Percentiles rank a stretch among this genome's conserved stretches.
Evolutionary conservation across 768 basidiomycete species (phyloP).

Genomic region (Tricholoma sp.): DNA sequence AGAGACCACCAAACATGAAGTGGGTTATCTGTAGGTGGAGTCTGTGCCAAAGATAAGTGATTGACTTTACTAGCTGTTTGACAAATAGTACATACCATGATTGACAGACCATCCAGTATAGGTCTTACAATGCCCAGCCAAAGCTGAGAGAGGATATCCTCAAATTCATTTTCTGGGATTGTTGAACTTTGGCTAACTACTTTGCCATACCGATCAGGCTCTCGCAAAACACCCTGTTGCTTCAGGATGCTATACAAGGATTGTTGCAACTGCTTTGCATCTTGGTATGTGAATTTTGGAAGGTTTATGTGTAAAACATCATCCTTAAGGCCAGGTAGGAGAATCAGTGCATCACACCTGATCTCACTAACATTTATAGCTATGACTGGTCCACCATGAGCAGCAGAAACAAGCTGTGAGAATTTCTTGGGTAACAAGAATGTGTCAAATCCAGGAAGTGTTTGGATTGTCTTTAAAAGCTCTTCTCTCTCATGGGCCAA

Average conservation of each 20-base stretch:
- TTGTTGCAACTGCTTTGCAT: conserved; percentile 2
- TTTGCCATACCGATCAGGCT: background rate
- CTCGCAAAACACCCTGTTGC: background rate
- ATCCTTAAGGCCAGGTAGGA: conserved; percentile 6
- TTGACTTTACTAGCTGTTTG: too few species aligned
- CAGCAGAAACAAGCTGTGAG: background rate
- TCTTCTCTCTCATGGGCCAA: background rate
- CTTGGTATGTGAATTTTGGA: conserved; percentile 2
- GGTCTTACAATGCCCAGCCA: too few species aligned
- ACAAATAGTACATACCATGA: too few species aligned
- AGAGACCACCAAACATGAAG: conserved; percentile 13
- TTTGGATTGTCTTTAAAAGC: background rate
- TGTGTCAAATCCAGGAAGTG: background rate
- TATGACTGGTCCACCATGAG: conserved; percentile 13
- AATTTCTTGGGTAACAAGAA: background rate
- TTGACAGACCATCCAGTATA: too few species aligned
- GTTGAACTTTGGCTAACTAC: background rate
- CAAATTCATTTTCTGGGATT: background rate
- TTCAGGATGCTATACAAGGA: background rate
- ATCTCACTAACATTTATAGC: conserved; percentile 14
- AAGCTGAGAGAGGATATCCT: background rate
- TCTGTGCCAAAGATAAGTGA: background rate
- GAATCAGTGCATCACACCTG: conserved; percentile 19
- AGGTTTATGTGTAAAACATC: conserved; percentile 15
- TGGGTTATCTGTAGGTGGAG: background rate